These are phyloP conservation scores for Brassica napus DNA, from an alignment of 345 rosid genomes.

Conservation along the genomic window Da-Ae NC_063435.1:27963501-27964000, in stretches of 20 bases:
- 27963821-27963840: neutral
- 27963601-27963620: too few relatives aligned
- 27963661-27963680: too few relatives aligned
- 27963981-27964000: conserved; percentile 79
- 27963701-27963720: neutral
- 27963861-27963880: neutral
- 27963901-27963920: neutral
- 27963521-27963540: too few relatives aligned
- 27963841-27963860: neutral
- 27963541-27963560: too few relatives aligned
- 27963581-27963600: too few relatives aligned
- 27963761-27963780: neutral
- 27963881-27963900: neutral
- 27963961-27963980: conserved; percentile 90
- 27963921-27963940: neutral
- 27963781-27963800: neutral
- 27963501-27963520: too few relatives aligned
- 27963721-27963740: neutral
- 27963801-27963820: conserved; percentile 9
- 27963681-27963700: neutral
- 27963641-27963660: too few relatives aligned
- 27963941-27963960: conserved; percentile 39
- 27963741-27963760: neutral
- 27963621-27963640: too few relatives aligned
- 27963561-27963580: too few relatives aligned